Percentiles rank a stretch among this genome's conserved stretches.
Conservation (phyloP, 2,329 filamentous ascomycete species). For the Ophiostoma himal-ulmi region DNA sequence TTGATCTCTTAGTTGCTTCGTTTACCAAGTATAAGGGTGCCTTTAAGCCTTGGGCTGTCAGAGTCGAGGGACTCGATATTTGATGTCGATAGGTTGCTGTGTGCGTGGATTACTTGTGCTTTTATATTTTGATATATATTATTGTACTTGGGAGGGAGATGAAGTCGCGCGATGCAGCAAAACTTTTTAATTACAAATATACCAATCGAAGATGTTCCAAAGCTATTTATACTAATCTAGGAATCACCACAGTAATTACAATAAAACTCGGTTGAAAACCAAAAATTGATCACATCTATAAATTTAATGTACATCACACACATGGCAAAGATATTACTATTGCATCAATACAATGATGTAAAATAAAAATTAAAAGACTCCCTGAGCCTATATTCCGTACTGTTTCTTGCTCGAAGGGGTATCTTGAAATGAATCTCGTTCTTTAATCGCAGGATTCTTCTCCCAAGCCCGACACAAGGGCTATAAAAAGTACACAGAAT, state of each 20-base stretch:
- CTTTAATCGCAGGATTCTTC: background rate
- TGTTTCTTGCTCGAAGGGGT: slow-evolving; percentile 10
- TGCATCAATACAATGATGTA: background rate
- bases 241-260: too few species aligned
- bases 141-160: too few species aligned
- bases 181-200: too few species aligned
- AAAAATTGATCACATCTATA: background rate
- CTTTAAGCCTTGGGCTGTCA: background rate
- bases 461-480: background rate
- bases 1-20: background rate
- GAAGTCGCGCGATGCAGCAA: too few species aligned
- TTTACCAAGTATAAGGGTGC: background rate
- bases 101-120: too few species aligned
- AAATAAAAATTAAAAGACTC: background rate
- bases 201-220: too few species aligned
- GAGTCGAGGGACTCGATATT: background rate
- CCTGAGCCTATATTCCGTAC: background rate
- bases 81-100: background rate
- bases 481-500: background rate
- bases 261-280: too few species aligned
- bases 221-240: too few species aligned
- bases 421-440: background rate
- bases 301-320: background rate
- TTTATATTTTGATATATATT: background rate
- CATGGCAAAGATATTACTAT: background rate